These are phyloP conservation scores for Alternaria viburni DNA, from an alignment of 2,329 filamentous ascomycete species.

Conservation along the genomic window DNA sequence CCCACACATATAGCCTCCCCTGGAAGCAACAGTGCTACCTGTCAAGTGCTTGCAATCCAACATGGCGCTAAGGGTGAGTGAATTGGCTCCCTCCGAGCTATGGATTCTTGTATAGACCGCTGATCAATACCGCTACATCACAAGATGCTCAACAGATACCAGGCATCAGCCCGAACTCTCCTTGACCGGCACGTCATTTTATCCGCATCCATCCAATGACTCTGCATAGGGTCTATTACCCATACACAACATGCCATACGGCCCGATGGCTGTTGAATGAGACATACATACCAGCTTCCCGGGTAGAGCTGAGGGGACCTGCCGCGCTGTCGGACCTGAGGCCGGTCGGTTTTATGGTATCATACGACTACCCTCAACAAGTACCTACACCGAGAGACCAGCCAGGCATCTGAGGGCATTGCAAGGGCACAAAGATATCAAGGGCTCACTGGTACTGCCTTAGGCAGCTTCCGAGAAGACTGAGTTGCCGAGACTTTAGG, in stretches of 20 bases:
- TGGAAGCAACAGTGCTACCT: background rate
- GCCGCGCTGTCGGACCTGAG: background rate
- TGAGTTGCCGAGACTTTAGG: background rate
- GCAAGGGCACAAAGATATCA: background rate
- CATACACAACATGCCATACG: background rate
- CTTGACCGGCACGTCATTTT: background rate
- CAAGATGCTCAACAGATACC: constrained; percentile 1
- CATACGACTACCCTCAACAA: background rate
- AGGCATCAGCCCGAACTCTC: constrained; percentile 1
- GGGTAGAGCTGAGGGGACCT: background rate
- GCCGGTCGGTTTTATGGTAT: background rate
- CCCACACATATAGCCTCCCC: constrained; percentile 8
- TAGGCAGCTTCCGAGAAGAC: background rate
- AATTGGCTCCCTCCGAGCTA: background rate
- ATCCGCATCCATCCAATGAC: background rate
- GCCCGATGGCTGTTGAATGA: background rate
- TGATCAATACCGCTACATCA: constrained; percentile 8
- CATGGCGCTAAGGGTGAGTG: constrained; percentile 5
- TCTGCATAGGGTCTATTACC: background rate
- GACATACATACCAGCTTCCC: background rate
- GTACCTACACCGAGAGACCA: background rate
- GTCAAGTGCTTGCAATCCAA: constrained; percentile 8
- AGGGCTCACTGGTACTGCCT: background rate
- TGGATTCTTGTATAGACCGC: background rate
- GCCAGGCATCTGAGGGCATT: background rate